Evolutionary conservation across 2,329 filamentous ascomycete species (phyloP), one percentile per base, ranked within the genome.

Genomic region (Aspergillus cejpii): DNA sequence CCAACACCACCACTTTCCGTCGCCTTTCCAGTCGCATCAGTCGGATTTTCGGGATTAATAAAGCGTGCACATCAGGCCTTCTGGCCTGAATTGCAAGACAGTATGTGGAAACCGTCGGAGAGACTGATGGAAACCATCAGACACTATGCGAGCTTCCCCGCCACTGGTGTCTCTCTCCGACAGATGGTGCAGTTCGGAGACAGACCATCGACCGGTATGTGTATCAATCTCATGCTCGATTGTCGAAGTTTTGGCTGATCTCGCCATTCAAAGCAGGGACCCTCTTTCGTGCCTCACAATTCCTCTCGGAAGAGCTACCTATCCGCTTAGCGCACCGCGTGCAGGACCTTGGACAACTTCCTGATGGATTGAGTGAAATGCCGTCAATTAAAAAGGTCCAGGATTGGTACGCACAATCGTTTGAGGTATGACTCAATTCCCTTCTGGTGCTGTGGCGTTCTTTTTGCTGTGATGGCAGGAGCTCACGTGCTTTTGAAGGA

Each of bases 101-200:
- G 50, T 51, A 96, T 96, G 90, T 97, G 91, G 91, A 95, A 84
- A 75, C 85, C 84, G 67, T 85, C 86, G 52, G 85, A 90, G 70
- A 79, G 81, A 73, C 73, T 97, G 82, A 92, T 95, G 87, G 85
- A 92, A 60, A 95, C 86, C 75, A 96, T 96, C 83, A 83, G 85
- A 70, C 89, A 96, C 73, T 96, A 96, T 79, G 87, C 89, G 68
- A 88, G 83, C 71, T 98, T 97, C 70, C 92, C 92, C 54, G 92
- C 92, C 50, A 98, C 92, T 11, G 92, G 92, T 61, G 87, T 94
- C 60, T 96, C 90, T 66, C 77, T 98, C 70, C 81, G 92, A 67
- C 92, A 98, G 77, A 98, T 98, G 92, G 91, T 97, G 47, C 91
- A 97, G 69, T 97, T 97, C 68, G 91, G 91, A 64, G 89, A 95